phyloP scores from a whole-genome alignment of 2,329 filamentous ascomycete species.

The Fusarium musae region DNA sequence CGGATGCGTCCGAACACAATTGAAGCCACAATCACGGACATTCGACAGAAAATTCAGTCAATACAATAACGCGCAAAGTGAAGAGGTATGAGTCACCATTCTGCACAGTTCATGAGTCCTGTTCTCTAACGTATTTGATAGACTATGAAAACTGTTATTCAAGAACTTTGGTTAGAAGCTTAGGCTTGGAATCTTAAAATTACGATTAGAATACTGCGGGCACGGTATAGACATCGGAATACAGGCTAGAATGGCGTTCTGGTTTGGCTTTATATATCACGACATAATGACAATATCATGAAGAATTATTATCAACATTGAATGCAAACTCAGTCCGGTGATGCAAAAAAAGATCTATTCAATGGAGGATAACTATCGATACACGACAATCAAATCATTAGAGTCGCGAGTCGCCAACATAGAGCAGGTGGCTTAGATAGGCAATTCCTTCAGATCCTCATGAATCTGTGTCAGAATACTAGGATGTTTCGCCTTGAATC shows the following conservation, averaged over 20 bases:
- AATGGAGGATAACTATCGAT: no score
- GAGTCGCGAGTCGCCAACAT: no score
- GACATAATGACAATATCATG: neutral
- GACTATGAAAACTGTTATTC: slow-evolving; percentile 8
- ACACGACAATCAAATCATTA: neutral
- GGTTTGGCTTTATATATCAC: neutral
- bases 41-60: slow-evolving; percentile 41
- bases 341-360: neutral
- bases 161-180: slow-evolving; percentile 23
- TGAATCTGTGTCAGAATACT: neutral
- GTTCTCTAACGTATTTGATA: slow-evolving; percentile 17
- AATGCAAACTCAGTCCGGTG: no score
- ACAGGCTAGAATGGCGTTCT: neutral
- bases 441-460: slow-evolving; percentile 4
- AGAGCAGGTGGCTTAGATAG: neutral
- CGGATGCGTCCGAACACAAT: slow-evolving; percentile 27
- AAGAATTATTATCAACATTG: neutral
- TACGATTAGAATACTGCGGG: neutral
- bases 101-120: neutral
- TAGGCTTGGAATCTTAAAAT: neutral
- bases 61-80: slow-evolving; percentile 39
- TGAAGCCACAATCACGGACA: slow-evolving; percentile 25
- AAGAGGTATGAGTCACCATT: slow-evolving; percentile 25
- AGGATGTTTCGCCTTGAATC: neutral
- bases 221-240: neutral